phyloP scores from a whole-genome alignment of 768 basidiomycete genomes.

The Paxillus involutus region DNA sequence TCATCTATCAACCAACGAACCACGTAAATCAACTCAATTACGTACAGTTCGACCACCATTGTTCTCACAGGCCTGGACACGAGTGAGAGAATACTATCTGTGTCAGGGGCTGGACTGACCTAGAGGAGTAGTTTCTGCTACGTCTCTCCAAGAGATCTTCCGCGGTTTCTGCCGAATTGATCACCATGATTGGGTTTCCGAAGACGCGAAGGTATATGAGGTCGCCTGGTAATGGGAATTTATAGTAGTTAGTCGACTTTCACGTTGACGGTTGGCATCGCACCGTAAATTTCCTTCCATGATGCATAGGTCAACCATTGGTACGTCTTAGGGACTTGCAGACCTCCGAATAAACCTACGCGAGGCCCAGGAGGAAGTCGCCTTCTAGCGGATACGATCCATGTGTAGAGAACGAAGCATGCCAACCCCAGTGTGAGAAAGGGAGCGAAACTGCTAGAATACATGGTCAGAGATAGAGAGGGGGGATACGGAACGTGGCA shows the following conservation, averaged over 20 bases:
- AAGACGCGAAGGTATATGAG: slow-evolving; percentile 43
- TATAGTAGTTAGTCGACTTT: not conserved
- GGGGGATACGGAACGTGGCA: not conserved
- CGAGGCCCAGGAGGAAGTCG: slow-evolving; percentile 43
- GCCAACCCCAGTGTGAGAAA: slow-evolving; percentile 7
- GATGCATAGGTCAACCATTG: slow-evolving; percentile 48
- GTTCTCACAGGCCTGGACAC: slow-evolving; percentile 35
- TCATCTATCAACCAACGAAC: not conserved
- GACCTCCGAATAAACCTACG: slow-evolving; percentile 35
- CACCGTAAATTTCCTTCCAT: slow-evolving; percentile 46
- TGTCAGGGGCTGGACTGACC: slow-evolving; percentile 7
- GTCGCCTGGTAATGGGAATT: slow-evolving; percentile 36
- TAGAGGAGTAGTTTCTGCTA: slow-evolving; percentile 43
- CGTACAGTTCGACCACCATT: slow-evolving; percentile 46
- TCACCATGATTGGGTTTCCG: slow-evolving; percentile 46
- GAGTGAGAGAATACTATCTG: not conserved
- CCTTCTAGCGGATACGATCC: slow-evolving; percentile 2
- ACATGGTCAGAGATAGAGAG: not conserved
- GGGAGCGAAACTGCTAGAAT: not conserved
- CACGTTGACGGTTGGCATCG: not conserved
- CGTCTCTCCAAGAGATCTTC: slow-evolving; percentile 48
- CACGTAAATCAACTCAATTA: not conserved
- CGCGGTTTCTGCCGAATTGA: slow-evolving; percentile 42
- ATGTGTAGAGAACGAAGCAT: slow-evolving; percentile 12
- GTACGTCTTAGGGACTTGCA: slow-evolving; percentile 33